These are phyloP conservation scores for Suhomyces guaymorum DNA, from an alignment of 1,139 yeast species.

Conservation along the genomic window DNA sequence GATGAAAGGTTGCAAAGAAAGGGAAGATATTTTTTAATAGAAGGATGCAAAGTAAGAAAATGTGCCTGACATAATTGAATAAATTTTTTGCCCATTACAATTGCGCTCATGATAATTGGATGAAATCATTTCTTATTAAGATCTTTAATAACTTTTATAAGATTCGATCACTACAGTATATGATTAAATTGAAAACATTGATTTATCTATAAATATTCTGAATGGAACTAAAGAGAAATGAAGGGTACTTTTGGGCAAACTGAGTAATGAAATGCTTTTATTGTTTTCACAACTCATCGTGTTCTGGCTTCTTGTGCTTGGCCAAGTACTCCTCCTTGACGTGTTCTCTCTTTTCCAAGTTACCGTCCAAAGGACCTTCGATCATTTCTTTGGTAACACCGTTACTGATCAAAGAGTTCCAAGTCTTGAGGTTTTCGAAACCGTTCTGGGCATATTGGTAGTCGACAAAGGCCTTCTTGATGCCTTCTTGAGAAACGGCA, in stretches of 20 bases:
- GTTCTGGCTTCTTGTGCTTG: slow-evolving; percentile 4
- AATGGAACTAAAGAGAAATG: not conserved
- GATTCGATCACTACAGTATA: not conserved
- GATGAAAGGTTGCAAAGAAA: no score
- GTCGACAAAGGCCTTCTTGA: slow-evolving; percentile 68
- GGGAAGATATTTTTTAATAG: no score
- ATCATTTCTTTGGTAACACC: slow-evolving; percentile 57
- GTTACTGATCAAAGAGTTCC: slow-evolving; percentile 66
- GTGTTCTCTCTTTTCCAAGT: slow-evolving; percentile 34
- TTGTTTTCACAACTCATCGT: slow-evolving; percentile 5
- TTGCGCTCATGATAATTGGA: not conserved
- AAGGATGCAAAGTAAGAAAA: no score
- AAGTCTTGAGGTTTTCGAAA: slow-evolving; percentile 66
- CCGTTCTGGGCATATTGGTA: slow-evolving; percentile 71
- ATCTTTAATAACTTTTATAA: not conserved
- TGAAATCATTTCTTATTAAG: no score
- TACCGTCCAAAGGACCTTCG: slow-evolving; percentile 41
- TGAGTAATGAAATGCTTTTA: no score
- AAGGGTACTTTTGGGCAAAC: not conserved
- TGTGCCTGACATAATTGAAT: no score
- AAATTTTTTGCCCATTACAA: no score
- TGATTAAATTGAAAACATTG: no score
- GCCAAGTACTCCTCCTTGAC: slow-evolving; percentile 29
- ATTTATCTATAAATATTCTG: no score
- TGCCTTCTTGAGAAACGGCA: slow-evolving; percentile 56